Conservation (phyloP, 2,329 filamentous ascomycete species). For the Monosporascus cannonballus region DNA sequence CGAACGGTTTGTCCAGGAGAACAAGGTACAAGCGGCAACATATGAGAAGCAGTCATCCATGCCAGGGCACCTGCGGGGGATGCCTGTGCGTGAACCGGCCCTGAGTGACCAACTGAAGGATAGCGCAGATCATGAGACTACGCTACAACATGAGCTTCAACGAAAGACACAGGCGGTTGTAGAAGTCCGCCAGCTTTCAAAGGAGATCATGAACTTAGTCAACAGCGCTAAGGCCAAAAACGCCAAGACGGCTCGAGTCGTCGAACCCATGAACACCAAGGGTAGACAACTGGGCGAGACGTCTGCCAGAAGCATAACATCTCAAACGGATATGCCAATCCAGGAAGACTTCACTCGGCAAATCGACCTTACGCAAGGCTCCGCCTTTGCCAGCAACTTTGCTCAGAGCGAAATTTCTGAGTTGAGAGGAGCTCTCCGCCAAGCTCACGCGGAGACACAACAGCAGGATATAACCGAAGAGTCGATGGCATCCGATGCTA, state of each 20-base stretch:
- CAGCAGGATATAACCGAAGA: slow-evolving; percentile 15
- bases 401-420: slow-evolving; percentile 19
- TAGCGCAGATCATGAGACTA: slow-evolving; percentile 12
- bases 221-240: slow-evolving; percentile 21
- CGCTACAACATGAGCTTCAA: slow-evolving; percentile 11
- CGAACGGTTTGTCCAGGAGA: slow-evolving; percentile 22
- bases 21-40: slow-evolving; percentile 17
- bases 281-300: slow-evolving; percentile 22
- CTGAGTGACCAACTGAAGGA: slow-evolving; percentile 13
- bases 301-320: slow-evolving; percentile 28
- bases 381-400: slow-evolving; percentile 26
- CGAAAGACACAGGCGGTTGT: slow-evolving; percentile 12
- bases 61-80: slow-evolving; percentile 16
- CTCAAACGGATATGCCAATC: slow-evolving; percentile 25
- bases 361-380: slow-evolving; percentile 28
- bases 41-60: slow-evolving; percentile 12
- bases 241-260: slow-evolving; percentile 26
- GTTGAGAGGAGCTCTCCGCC: slow-evolving; percentile 13
- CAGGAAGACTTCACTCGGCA: slow-evolving; percentile 32
- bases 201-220: slow-evolving; percentile 19
- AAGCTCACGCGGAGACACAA: slow-evolving; percentile 21
- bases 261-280: slow-evolving; percentile 22
- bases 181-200: slow-evolving; percentile 16
- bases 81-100: slow-evolving; percentile 14
- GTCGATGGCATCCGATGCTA: slow-evolving; percentile 12